Percentiles rank a stretch among this genome's conserved stretches.
phyloP scores from a whole-genome alignment of 768 basidiomycete genomes.

The Mycena rebaudengoi region DNA sequence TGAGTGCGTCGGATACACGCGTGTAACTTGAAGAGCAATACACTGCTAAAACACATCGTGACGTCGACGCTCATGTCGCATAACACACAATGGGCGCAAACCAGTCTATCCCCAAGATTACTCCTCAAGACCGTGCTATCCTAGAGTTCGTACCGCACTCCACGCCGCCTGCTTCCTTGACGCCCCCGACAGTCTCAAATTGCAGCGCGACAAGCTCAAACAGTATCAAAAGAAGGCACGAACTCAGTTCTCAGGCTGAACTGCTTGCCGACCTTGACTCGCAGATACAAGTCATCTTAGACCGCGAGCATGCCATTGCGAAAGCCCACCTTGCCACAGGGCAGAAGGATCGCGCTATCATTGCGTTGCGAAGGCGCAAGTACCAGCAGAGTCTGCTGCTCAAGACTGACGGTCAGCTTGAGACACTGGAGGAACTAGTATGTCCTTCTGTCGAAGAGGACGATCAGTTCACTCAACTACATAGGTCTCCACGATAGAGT shows the following conservation, averaged over 20 bases:
- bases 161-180: conserved; percentile 19
- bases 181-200: conserved; percentile 73
- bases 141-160: conserved; percentile 78
- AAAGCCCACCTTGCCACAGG: conserved; percentile 82
- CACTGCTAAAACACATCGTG: background rate
- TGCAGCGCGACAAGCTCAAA: conserved; percentile 94
- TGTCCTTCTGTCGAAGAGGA: conserved; percentile 31
- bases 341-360: conserved; percentile 86
- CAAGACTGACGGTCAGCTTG: conserved; percentile 92
- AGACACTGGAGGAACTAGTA: conserved; percentile 89
- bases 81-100: conserved; percentile 64
- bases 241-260: background rate
- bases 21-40: background rate
- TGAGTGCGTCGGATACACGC: background rate
- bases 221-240: conserved; percentile 94
- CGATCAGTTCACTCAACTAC: background rate
- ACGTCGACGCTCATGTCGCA: conserved; percentile 19
- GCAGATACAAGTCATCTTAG: conserved; percentile 89
- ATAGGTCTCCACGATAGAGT: conserved; percentile 96
- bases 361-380: conserved; percentile 89
- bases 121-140: conserved; percentile 92
- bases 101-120: conserved; percentile 88
- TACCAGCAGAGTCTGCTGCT: conserved; percentile 89
- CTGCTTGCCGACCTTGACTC: background rate
- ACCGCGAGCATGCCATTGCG: conserved; percentile 90